Evolutionary conservation across 176 grass and related monocot genomes (phyloP).

Genomic region (Metroxylon sagu): DNA sequence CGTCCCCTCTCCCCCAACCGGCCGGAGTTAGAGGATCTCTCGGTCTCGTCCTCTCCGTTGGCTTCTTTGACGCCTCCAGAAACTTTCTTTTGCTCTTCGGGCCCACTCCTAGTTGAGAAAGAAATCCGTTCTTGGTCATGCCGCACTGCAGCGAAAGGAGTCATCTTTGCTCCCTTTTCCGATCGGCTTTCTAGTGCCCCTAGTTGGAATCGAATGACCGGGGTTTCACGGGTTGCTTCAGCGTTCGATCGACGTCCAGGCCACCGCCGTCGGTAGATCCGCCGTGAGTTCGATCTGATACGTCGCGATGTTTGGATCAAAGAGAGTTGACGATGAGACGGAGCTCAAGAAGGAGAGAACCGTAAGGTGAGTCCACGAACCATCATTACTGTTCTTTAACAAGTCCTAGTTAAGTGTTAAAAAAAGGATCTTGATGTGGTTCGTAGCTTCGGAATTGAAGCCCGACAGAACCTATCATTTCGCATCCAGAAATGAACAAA

Average conservation of each 20-base stretch:
- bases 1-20: too few species aligned
- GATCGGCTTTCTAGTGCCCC: background rate
- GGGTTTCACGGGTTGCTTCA: slow-evolving; percentile 3
- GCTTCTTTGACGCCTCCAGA: too few species aligned
- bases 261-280: slow-evolving; percentile 12
- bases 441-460: background rate
- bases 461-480: too few species aligned
- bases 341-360: slow-evolving; percentile 55
- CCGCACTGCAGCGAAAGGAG: slow-evolving; percentile 8
- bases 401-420: too few species aligned
- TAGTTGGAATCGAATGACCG: background rate
- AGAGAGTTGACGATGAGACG: slow-evolving; percentile 53
- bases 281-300: slow-evolving; percentile 1
- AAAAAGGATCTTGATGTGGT: background rate
- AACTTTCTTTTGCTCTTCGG: background rate
- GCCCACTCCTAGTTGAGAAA: background rate
- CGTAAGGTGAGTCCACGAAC: slow-evolving; percentile 53
- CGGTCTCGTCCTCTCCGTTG: too few species aligned
- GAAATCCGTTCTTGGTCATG: background rate
- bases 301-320: slow-evolving; percentile 52
- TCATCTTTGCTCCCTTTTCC: slow-evolving; percentile 7
- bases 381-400: background rate
- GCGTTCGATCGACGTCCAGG: slow-evolving; percentile 14
- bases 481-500: too few species aligned
- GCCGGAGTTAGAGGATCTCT: too few species aligned